phyloP scores from a whole-genome alignment of 305 asterid species.

The Fraxinus velutina region DNA sequence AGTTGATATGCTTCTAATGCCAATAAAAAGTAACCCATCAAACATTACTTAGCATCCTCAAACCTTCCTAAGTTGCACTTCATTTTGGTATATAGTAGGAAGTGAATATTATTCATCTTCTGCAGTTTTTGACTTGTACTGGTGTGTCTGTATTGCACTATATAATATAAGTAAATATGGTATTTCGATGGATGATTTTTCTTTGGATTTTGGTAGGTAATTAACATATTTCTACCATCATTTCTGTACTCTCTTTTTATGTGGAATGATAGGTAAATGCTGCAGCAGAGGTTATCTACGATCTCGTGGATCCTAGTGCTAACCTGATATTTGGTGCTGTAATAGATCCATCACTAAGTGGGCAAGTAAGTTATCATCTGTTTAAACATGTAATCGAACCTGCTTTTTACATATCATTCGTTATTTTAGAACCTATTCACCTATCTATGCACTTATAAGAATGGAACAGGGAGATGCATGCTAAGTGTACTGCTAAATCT shows the following conservation, averaged over 20 bases:
- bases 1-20: background rate
- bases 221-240: background rate
- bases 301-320: slow-evolving; percentile 96
- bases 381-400: background rate
- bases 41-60: background rate
- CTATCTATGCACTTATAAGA: background rate
- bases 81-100: background rate
- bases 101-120: background rate
- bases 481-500: background rate
- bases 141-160: background rate
- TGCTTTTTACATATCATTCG: background rate
- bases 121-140: background rate
- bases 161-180: background rate
- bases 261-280: slow-evolving; percentile 68
- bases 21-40: background rate
- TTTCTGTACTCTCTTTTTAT: background rate
- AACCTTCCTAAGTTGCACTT: background rate
- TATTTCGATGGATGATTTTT: background rate
- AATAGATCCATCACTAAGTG: slow-evolving; percentile 76
- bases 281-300: slow-evolving; percentile 98
- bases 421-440: background rate
- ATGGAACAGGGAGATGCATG: background rate
- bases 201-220: background rate
- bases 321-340: slow-evolving; percentile 96
- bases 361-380: slow-evolving; percentile 68